These are phyloP conservation scores for Sporothrix protearum DNA, from an alignment of 2,329 filamentous ascomycete species.

Conservation along the genomic window DNA sequence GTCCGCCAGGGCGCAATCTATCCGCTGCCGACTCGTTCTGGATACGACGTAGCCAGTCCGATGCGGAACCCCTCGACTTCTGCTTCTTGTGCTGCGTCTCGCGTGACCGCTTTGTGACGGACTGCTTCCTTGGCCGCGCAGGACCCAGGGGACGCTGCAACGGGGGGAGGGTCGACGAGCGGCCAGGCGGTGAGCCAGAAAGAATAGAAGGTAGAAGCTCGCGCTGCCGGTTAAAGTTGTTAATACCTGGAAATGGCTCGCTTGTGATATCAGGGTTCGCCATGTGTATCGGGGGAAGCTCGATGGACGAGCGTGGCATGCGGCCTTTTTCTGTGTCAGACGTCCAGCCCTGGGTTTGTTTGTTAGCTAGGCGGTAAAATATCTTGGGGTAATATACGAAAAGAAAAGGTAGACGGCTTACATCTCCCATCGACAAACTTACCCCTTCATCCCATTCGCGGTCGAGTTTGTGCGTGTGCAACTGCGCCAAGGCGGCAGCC, in stretches of 20 bases:
- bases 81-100: constrained; percentile 77
- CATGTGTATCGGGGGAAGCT: constrained; percentile 66
- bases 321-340: constrained; percentile 66
- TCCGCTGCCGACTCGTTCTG: constrained; percentile 50
- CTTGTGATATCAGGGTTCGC: constrained; percentile 62
- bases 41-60: constrained; percentile 59
- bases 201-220: constrained; percentile 81
- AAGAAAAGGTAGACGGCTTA: constrained; percentile 26
- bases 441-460: constrained; percentile 76
- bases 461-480: constrained; percentile 71
- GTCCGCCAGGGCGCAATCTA: constrained; percentile 62
- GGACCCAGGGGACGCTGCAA: constrained; percentile 70
- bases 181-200: constrained; percentile 74
- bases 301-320: constrained; percentile 64
- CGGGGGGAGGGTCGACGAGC: constrained; percentile 83
- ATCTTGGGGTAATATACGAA: not conserved
- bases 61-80: constrained; percentile 66
- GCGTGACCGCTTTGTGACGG: constrained; percentile 73
- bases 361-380: not conserved
- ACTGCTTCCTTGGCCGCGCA: constrained; percentile 76
- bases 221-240: constrained; percentile 58
- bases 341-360: constrained; percentile 58
- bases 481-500: constrained; percentile 80
- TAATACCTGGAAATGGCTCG: constrained; percentile 65
- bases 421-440: constrained; percentile 19